Conservation (phyloP, 2,329 filamentous ascomycete genomes). For the Fusarium albosuccineum region DNA sequence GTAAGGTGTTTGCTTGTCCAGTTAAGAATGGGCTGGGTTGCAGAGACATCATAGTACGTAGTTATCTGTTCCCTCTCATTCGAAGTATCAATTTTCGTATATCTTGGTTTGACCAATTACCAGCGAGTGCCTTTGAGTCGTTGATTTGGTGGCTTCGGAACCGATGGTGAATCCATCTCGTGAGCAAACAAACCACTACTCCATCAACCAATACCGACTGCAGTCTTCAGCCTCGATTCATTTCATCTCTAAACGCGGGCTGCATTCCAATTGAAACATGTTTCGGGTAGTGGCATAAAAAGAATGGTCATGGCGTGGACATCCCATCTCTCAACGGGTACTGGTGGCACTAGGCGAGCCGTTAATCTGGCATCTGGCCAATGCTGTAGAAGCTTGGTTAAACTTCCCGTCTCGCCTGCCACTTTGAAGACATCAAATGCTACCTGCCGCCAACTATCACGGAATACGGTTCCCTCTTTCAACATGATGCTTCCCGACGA, state of each 20-base stretch:
- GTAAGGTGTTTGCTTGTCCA: neutral
- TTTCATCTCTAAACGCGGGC: neutral
- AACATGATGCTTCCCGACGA: too few species aligned
- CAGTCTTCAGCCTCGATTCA: neutral
- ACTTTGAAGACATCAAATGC: too few species aligned
- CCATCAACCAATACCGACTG: neutral
- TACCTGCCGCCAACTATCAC: too few species aligned
- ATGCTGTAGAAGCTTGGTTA: neutral
- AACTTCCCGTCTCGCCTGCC: neutral
- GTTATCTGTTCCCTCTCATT: neutral
- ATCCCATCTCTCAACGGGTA: neutral
- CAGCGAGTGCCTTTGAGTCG: too few species aligned
- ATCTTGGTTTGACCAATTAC: neutral
- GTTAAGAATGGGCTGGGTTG: neutral
- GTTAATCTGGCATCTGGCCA: neutral
- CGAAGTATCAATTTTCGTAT: neutral
- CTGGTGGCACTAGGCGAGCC: slow-evolving; percentile 20
- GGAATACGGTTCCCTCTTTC: too few species aligned
- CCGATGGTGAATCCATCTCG: too few species aligned
- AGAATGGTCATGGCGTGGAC: neutral
- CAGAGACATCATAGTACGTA: neutral
- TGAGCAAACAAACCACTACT: neutral
- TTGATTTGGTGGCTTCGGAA: too few species aligned
- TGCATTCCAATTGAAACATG: slow-evolving; percentile 22
- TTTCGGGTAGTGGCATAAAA: slow-evolving; percentile 30